A percentile compares a stretch with the other conserved stretches of the same genome.
phyloP scores from a whole-genome alignment of 208 protist species.

The Acanthamoeba culbertsoni region DNA sequence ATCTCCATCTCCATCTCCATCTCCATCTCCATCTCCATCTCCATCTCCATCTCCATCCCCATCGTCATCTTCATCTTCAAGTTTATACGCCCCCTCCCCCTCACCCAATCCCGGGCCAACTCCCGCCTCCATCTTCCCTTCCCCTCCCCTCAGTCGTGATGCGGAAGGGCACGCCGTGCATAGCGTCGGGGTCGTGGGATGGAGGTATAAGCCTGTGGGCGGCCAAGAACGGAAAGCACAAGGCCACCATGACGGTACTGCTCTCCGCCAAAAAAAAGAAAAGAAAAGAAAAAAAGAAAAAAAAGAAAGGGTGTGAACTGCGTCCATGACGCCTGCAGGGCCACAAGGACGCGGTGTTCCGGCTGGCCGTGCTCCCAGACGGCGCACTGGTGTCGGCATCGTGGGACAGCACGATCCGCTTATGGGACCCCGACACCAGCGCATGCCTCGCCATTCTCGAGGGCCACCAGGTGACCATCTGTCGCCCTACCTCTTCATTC shows the following conservation, averaged over 20 bases:
- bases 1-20: too few species aligned
- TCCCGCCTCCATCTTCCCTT: too few species aligned
- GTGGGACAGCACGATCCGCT: not conserved
- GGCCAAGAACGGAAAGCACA: not conserved
- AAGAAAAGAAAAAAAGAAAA: not conserved
- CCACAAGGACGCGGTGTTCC: not conserved
- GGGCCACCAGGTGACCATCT: not conserved
- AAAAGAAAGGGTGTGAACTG: too few species aligned
- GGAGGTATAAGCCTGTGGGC: not conserved
- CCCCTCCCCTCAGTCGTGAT: conserved; percentile 18
- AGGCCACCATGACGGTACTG: not conserved
- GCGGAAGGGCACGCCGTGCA: not conserved
- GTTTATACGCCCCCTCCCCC: too few species aligned
- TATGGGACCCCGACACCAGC: conserved; percentile 4
- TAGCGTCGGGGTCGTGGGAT: not conserved
- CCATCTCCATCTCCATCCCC: too few species aligned
- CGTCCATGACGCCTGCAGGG: not conserved
- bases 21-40: too few species aligned
- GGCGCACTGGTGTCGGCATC: conserved; percentile 15
- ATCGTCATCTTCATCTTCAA: too few species aligned
- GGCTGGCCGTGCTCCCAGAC: not conserved
- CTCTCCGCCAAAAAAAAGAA: not conserved
- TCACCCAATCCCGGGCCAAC: too few species aligned
- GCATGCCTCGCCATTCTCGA: not conserved
- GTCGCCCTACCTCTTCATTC: not conserved